These are phyloP conservation scores for Rachicladosporium sp. DNA, from an alignment of 2,329 filamentous ascomycete genomes.

Conservation along the genomic window DNA sequence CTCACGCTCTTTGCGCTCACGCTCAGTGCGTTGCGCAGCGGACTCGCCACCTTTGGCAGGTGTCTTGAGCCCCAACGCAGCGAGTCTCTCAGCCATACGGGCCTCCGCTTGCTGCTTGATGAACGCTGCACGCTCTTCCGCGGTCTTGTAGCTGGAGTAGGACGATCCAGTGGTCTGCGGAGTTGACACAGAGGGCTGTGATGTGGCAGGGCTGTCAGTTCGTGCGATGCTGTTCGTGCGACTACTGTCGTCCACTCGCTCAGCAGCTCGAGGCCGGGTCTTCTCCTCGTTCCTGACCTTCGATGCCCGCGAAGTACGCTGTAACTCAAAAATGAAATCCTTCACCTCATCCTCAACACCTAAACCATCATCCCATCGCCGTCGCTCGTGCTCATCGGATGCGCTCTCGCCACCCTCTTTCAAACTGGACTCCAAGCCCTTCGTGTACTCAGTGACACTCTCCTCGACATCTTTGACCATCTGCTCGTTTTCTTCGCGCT, in stretches of 20 bases:
- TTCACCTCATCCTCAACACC: constrained; percentile 94
- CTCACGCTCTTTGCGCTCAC: constrained; percentile 76
- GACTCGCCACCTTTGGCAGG: constrained; percentile 66
- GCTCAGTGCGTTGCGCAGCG: constrained; percentile 70
- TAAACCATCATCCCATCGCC: constrained; percentile 89
- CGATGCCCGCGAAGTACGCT: constrained; percentile 69
- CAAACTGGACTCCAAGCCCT: constrained; percentile 72
- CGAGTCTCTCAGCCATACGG: constrained; percentile 90
- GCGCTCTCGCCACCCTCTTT: constrained; percentile 68
- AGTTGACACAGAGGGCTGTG: constrained; percentile 21
- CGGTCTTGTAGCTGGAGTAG: constrained; percentile 75
- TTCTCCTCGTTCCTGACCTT: constrained; percentile 52
- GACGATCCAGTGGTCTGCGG: constrained; percentile 45
- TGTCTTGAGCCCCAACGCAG: constrained; percentile 81
- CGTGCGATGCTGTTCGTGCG: constrained; percentile 16
- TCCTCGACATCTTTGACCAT: constrained; percentile 98
- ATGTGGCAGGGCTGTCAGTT: constrained; percentile 20
- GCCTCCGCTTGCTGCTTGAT: constrained; percentile 96
- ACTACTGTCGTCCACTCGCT: constrained; percentile 17
- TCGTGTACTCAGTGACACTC: constrained; percentile 78
- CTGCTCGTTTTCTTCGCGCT: constrained; percentile 86
- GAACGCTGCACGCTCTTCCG: constrained; percentile 86
- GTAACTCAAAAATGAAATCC: constrained; percentile 95
- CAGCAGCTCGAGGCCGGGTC: constrained; percentile 8
- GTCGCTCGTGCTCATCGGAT: constrained; percentile 74